Conservation (phyloP, 1,284 basidiomycete genomes). For the Leccinum pachyderme region DNA sequence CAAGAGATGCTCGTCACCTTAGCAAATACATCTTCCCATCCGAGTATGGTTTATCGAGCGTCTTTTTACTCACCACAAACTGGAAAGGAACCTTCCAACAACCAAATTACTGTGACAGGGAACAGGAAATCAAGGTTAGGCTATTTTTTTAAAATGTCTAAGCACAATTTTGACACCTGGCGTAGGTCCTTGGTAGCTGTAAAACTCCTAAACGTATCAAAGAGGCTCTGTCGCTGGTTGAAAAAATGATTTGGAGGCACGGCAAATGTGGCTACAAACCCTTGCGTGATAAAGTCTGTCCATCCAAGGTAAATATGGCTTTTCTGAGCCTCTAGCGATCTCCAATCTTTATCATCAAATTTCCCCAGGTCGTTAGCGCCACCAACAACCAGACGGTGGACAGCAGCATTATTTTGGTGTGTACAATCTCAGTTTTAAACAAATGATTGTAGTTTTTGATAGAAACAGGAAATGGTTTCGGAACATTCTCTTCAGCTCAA, state of each 20-base stretch:
- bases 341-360: not conserved
- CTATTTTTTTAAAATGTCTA: not conserved
- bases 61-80: conserved; percentile 39
- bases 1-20: conserved; percentile 56
- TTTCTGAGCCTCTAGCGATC: not conserved
- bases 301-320: conserved; percentile 58
- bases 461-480: conserved; percentile 67
- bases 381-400: conserved; percentile 44
- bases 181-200: conserved; percentile 43
- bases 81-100: conserved; percentile 34
- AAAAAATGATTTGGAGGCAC: conserved; percentile 68
- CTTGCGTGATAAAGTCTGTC: conserved; percentile 65
- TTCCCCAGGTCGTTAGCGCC: conserved; percentile 29
- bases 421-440: conserved; percentile 8
- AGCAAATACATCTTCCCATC: conserved; percentile 83
- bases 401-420: conserved; percentile 56
- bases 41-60: conserved; percentile 67
- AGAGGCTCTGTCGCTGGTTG: conserved; percentile 50
- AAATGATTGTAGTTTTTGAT: conserved; percentile 2
- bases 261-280: conserved; percentile 68
- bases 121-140: conserved; percentile 67
- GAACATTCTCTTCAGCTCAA: conserved; percentile 57
- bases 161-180: not conserved
- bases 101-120: conserved; percentile 61
- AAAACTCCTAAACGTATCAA: conserved; percentile 78